Evolutionary conservation across 495 filamentous ascomycete genomes (phyloP).

Genomic region (Trichoderma erinaceum): DNA sequence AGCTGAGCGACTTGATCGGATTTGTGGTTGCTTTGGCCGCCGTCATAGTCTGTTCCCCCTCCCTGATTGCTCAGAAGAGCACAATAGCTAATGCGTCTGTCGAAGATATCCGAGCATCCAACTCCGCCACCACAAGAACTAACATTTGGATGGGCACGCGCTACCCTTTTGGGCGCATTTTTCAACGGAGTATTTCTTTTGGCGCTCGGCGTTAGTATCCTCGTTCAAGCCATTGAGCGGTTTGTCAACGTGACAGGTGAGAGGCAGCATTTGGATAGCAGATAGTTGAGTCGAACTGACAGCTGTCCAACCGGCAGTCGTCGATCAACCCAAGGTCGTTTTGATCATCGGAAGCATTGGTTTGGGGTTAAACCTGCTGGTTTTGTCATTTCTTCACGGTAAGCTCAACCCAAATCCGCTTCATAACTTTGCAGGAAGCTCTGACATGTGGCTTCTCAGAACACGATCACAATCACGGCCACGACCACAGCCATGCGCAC

Average conservation of each 20-base stretch:
- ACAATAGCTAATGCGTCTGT: not conserved
- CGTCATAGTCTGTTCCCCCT: slow-evolving; percentile 52
- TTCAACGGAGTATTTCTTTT: slow-evolving; percentile 95
- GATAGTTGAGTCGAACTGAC: slow-evolving; percentile 33
- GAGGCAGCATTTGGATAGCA: slow-evolving; percentile 2
- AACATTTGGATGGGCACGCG: slow-evolving; percentile 76
- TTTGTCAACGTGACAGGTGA: slow-evolving; percentile 50
- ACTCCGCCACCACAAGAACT: slow-evolving; percentile 34
- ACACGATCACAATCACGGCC: slow-evolving; percentile 30
- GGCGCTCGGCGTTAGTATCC: slow-evolving; percentile 84
- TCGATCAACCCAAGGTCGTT: slow-evolving; percentile 69
- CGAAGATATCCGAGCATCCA: slow-evolving; percentile 36
- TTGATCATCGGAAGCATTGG: slow-evolving; percentile 79
- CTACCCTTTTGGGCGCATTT: slow-evolving; percentile 85
- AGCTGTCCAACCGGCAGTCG: slow-evolving; percentile 28
- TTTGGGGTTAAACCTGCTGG: slow-evolving; percentile 74
- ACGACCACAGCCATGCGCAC: slow-evolving; percentile 18
- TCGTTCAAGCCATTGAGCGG: slow-evolving; percentile 84
- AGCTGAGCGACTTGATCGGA: slow-evolving; percentile 89
- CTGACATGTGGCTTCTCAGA: not conserved
- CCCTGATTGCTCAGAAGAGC: slow-evolving; percentile 14
- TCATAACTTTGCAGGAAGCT: not conserved
- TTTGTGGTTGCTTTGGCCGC: slow-evolving; percentile 78
- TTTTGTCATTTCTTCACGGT: slow-evolving; percentile 78
- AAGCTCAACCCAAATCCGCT: slow-evolving; percentile 7